Base-by-base conservation (phyloP, 306 rosid species). In the Spatholobus suberectus region DNA sequence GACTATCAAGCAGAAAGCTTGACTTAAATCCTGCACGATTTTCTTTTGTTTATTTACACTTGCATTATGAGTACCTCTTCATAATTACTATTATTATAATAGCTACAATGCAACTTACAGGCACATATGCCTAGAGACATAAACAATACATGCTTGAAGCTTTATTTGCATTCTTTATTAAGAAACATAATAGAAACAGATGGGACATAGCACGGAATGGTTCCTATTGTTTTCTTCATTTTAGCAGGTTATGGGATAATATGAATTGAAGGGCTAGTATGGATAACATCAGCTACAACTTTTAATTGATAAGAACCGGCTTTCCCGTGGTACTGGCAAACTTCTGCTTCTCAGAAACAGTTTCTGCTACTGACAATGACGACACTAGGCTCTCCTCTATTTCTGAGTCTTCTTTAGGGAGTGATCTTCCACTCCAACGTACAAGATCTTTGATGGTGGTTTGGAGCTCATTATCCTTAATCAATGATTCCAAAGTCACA, bases 401-500 rank as follows among this genome's bases (percentile, higher is more conserved):
- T 59, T 82, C 87, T 8, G 87, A 34, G 18, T 82, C 90, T 20
- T 82, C 89, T n/a, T 21, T 67, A 13, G 98, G 96, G 85, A 83
- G 8, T 71, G 98, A 91, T 84, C 99, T 87, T 49, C 98, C 95
- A 44, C 94, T 84, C 76, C 82, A 92, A 9, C 76, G 66, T 4
- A 94, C 89, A 18, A 93, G 90, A 77, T 84, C 92, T 63, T 92
- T 94, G 77, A 96, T 91, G 71, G 78, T 78, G 76, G 77, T 81
- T 76, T 83, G 89, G 14, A 96, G 90, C 55, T 92, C 91, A 4
- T 76, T 75, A 67, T 96, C 99, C 87, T 96, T 82, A 1, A 88
- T 72, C 90, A 96, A 67, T 8, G 95, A 85, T 80, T 96, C 99
- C 89, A 96, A 37, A 27, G 91, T 94, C 82, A 92, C 96, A 75